Evolutionary conservation across 2,329 filamentous ascomycete species (phyloP), one percentile per base, ranked within the genome.

Genomic region (Epichloe bromicola): DNA sequence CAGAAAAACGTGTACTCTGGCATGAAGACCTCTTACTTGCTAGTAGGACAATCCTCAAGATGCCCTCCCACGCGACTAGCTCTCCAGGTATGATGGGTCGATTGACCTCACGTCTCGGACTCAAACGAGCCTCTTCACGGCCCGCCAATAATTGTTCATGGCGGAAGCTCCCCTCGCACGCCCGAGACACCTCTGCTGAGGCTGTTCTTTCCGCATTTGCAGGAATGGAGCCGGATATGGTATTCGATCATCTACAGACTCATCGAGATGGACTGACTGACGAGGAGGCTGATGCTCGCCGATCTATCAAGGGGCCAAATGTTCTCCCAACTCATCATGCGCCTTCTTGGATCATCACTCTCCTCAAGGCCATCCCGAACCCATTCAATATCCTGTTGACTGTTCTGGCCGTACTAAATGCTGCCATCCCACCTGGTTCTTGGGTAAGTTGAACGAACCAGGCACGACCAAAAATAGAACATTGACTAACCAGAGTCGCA

Each of bases 311-410:
- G 45, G 60, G 60, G 33, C 49, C 55, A 12, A 62, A 62, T 41
- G 47, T 58, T 14, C 48, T 62, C 30, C 56, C 56, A 4, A 60
- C 58, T 42, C 59, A 60, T 47, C 56, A 53, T 43, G 53, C 60
- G 2, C 60, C 60, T 2, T 61, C 59, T 15, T 60, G 59, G 59
- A 55, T 60, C 43, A 50, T 59, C 49, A 59, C 60, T 6, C 53
- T 62, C 8, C 52, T 62, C n/a, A 55, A 50, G 39, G 55, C 60
- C 33, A 58, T 62, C 20, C 60, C 59, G 0, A 62, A 62, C 41
- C 57, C 60, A 0, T 62, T 62, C 53, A 62, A 62, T 26, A 17
- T 61, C 3, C 46, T 62, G 45, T 53, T 62, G 23, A 49, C 56
- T 7, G 54, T 57, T 48, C 49, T 62, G 34, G 60, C 60, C 40